Conservation (phyloP, 306 rosid genomes). For the Pyrus bretschneideri region DNA sequence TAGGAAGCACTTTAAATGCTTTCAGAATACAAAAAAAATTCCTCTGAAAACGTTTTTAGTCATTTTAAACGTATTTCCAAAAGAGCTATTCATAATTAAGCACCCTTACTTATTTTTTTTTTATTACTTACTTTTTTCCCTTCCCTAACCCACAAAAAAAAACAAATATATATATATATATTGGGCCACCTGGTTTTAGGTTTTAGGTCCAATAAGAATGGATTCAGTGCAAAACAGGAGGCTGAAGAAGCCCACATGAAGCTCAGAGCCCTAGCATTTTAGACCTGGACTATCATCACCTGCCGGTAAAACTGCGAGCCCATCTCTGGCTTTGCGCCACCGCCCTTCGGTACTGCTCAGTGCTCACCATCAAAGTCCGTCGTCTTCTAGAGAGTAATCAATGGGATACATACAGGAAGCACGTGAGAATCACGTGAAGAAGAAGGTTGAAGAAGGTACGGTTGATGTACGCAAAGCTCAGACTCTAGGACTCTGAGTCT, state of each 20-base stretch:
- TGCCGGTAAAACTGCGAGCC: neutral
- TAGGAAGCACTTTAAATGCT: too few species aligned
- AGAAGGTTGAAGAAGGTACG: conserved; percentile 94
- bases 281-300: neutral
- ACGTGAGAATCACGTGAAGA: conserved; percentile 92
- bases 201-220: too few species aligned
- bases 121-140: too few species aligned
- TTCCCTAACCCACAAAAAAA: too few species aligned
- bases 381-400: neutral
- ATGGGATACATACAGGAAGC: conserved; percentile 88
- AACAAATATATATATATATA: too few species aligned
- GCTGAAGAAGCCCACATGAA: neutral
- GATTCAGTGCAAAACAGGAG: neutral
- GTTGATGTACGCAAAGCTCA: neutral
- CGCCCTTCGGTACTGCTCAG: neutral
- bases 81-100: too few species aligned
- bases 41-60: too few species aligned
- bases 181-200: neutral
- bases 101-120: too few species aligned
- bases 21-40: too few species aligned
- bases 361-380: neutral
- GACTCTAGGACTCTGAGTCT: neutral
- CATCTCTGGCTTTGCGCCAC: neutral
- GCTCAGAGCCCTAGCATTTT: neutral
- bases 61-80: too few species aligned